Base-by-base conservation (phyloP, 768 basidiomycete species). In the Macrocybe gigantea region DNA sequence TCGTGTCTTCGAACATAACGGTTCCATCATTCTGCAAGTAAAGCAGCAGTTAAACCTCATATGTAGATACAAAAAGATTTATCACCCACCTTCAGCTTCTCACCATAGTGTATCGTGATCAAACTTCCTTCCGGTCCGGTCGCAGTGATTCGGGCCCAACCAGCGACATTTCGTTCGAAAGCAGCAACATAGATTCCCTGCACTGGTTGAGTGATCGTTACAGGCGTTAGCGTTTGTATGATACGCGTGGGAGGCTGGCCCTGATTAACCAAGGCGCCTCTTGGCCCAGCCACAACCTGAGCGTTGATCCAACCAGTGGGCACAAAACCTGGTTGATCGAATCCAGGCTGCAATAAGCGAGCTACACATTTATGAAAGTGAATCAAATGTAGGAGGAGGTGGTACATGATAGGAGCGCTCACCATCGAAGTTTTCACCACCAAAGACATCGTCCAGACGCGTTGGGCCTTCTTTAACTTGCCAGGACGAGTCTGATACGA, bases 341-440 rank as follows among this genome's bases (percentile, higher is more conserved):
- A 64, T 0, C 54, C 54, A 14, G 54, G 47, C 34, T 59, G 54
- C 3, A 52, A 44, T 38, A 51, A 61, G 49, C 61, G 59, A 11
- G 59, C 61, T 64, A 41, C 9, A 39, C 12, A 40, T 33, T 6
- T 11, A 29, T 7, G n/a, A 22, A 11, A 41, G 34, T 33, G n/a
- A 5, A 49, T 13, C 14, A 9, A 45, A 15, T 12, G 43, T 33
- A 9, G 22, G 13, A 2, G 5, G n/a, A n/a, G n/a, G n/a, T n/a
- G n/a, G 33, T n/a, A 38, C 1, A n/a, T 10, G 14, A 34, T 14
- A 6, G 4, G 11, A 14, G 46, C 12, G 33, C 56, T 7, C 48
- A 64, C 63, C 63, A 51, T 64, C 56, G 39, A 50, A 62, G 37
- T 62, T 64, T 50, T 64, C 63, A 29, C 63, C 63, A 8, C 63